Evolutionary conservation across 371 early-diverging fungal genomes (phyloP).

Genomic region (Syncephalis plumigaleata): DNA sequence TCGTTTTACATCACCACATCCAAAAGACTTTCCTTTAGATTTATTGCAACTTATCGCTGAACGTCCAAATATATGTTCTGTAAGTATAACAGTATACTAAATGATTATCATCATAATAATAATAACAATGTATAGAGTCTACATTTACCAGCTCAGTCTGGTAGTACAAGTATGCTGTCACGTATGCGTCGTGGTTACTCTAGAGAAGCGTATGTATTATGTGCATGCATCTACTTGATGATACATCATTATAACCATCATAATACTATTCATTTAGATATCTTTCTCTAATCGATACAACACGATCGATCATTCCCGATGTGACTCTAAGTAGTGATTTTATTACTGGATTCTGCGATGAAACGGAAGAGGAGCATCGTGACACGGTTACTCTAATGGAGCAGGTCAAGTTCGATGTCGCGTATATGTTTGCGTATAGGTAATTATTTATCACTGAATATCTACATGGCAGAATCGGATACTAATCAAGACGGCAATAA

Average conservation of each 20-base stretch:
- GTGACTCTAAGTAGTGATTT: conserved; percentile 59
- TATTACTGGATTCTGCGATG: conserved; percentile 69
- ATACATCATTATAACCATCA: background rate
- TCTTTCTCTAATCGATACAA: conserved; percentile 41
- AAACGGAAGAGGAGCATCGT: conserved; percentile 51
- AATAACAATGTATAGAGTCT: conserved; percentile 14
- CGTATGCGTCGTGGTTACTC: conserved; percentile 66
- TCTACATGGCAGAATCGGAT: too few relatives aligned
- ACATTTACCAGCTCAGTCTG: conserved; percentile 61
- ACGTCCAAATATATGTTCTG: conserved; percentile 47
- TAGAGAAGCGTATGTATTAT: conserved; percentile 26
- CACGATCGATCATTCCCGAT: conserved; percentile 43
- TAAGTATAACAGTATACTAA: too few relatives aligned
- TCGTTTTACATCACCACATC: conserved; percentile 66
- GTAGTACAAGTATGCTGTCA: conserved; percentile 39
- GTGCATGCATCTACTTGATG: too few relatives aligned
- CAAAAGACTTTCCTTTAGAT: conserved; percentile 66
- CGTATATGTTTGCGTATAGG: conserved; percentile 67
- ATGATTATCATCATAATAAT: too few relatives aligned
- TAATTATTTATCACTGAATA: conserved; percentile 4
- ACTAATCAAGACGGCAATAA: too few relatives aligned
- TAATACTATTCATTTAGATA: conserved; percentile 5
- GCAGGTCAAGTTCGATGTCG: conserved; percentile 49
- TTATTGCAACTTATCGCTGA: conserved; percentile 44
- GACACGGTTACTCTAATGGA: conserved; percentile 53